Percentiles rank a stretch among this genome's conserved stretches.
Evolutionary conservation across 768 basidiomycete species (phyloP).

Genomic region (Lepiota brunneoincarnata): DNA sequence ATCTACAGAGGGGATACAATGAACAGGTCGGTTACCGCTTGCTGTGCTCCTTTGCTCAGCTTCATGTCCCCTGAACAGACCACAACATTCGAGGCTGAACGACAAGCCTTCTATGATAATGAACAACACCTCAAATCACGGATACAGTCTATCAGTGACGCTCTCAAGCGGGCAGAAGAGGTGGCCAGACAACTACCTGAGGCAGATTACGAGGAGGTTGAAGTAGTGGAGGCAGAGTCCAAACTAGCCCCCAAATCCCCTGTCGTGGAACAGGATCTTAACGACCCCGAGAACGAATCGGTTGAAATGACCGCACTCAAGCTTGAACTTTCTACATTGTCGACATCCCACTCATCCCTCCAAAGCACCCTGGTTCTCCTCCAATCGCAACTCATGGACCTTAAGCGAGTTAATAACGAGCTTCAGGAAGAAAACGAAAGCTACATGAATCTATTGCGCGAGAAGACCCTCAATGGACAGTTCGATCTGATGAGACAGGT

Average conservation of each 20-base stretch:
- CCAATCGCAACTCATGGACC: conserved; percentile 80
- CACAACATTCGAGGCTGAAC: conserved; percentile 87
- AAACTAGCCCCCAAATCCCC: conserved; percentile 13
- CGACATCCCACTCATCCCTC: conserved; percentile 79
- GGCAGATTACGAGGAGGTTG: conserved; percentile 27
- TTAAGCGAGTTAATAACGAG: conserved; percentile 84
- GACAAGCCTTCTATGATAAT: conserved; percentile 90
- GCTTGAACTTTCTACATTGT: conserved; percentile 83
- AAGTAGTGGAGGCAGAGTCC: conserved; percentile 20
- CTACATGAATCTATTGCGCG: conserved; percentile 90
- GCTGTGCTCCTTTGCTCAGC: background rate
- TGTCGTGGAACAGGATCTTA: conserved; percentile 35
- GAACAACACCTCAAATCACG: conserved; percentile 92
- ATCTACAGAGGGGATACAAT: conserved; percentile 77
- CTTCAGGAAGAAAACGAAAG: conserved; percentile 96
- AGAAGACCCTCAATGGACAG: conserved; percentile 88
- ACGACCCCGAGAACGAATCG: conserved; percentile 73
- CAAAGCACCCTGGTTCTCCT: conserved; percentile 83
- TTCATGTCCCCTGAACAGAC: conserved; percentile 43
- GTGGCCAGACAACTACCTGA: conserved; percentile 33
- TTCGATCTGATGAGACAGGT: conserved; percentile 76
- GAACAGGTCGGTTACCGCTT: conserved; percentile 62
- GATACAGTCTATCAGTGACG: conserved; percentile 74
- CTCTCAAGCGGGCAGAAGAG: conserved; percentile 54
- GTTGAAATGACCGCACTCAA: conserved; percentile 83